Evolutionary conservation across 2,329 filamentous ascomycete genomes (phyloP), one percentile per base, ranked within the genome.

Genomic region (Paramyrothecium sp.): DNA sequence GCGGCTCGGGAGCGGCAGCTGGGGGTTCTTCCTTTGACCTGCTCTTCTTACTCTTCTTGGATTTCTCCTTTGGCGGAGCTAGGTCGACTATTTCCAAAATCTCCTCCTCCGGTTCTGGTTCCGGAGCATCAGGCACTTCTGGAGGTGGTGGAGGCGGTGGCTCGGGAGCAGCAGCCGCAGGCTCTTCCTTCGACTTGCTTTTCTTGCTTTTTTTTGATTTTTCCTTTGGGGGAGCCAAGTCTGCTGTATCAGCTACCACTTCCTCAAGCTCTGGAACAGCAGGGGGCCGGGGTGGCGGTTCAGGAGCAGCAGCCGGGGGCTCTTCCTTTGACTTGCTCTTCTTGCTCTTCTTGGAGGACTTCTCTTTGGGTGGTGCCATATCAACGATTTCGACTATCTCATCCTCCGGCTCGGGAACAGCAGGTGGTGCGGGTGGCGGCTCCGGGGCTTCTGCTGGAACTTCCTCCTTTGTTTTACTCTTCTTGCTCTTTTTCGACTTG

Each of bases 351-450:
- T 75, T 78, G 33, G 54, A 16, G 33, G 54, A 16, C 21, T 50
- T 22, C 17, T 19, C 47, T 22, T 20, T 22, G 7, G 47, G 47
- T 0, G 80, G 69, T 16, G 79, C 73, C 70, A 81, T 76, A 57
- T 84, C 82, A 61, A 84, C 63, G 53, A 84, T 72, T 56, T 81
- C 80, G 48, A 83, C 69, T 46, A 79, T 76, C 59, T 80, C 79
- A 63, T 80, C 73, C 51, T 81, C 26, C 10, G 26, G 26, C 26
- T 79, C 77, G 20, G 79, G 78, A 8, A 74, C 75, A 10, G 80
- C 71, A 10, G 75, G 74, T 0, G 78, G 75, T 3, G 69, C 68
- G 30, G 71, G 71, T 26, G 70, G 69, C 12, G 47, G 47, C 16
- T 19, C 19, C 16, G 47, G 47, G 21, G 47, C 47, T 5, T 19